phyloP scores from a whole-genome alignment of 2,329 filamentous ascomycete species.

The Leptographium procerum region DNA sequence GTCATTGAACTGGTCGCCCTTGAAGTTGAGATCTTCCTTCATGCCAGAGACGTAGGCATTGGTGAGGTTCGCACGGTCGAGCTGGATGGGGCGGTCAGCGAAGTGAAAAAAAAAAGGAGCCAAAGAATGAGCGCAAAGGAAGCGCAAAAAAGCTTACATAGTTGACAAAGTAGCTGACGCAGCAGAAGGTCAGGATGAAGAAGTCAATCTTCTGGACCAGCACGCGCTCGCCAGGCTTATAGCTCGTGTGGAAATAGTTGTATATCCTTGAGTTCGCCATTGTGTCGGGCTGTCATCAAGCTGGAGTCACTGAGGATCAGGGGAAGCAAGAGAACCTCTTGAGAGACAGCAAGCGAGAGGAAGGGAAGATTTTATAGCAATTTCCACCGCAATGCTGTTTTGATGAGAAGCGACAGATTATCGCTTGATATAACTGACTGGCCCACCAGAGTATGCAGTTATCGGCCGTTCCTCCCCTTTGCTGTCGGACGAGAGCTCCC shows the following conservation, averaged over 20 bases:
- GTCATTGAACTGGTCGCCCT: conserved; percentile 37
- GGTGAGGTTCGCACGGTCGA: conserved; percentile 39
- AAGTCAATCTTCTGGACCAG: conserved; percentile 32
- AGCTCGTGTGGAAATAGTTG: conserved; percentile 10
- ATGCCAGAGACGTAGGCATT: conserved; percentile 45
- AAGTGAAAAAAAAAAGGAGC: not conserved
- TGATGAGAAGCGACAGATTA: not conserved
- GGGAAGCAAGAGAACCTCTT: not conserved
- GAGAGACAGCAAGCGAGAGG: not conserved
- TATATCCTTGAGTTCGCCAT: conserved; percentile 9
- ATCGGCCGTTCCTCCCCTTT: too few relatives aligned
- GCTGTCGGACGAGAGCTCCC: too few relatives aligned
- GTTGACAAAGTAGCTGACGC: conserved; percentile 44
- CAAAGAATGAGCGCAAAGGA: not conserved
- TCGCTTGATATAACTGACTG: not conserved
- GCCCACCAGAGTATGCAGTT: not conserved
- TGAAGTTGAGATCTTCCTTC: conserved; percentile 37
- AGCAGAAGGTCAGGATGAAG: conserved; percentile 54
- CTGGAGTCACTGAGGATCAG: not conserved
- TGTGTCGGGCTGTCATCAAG: not conserved
- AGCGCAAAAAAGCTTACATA: conserved; percentile 26
- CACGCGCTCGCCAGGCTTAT: conserved; percentile 18
- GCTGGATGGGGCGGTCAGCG: conserved; percentile 6
- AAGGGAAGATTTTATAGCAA: not conserved
- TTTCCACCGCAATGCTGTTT: not conserved